Base-by-base conservation (phyloP, 768 basidiomycete species). In the Suillus hirtellus region DNA sequence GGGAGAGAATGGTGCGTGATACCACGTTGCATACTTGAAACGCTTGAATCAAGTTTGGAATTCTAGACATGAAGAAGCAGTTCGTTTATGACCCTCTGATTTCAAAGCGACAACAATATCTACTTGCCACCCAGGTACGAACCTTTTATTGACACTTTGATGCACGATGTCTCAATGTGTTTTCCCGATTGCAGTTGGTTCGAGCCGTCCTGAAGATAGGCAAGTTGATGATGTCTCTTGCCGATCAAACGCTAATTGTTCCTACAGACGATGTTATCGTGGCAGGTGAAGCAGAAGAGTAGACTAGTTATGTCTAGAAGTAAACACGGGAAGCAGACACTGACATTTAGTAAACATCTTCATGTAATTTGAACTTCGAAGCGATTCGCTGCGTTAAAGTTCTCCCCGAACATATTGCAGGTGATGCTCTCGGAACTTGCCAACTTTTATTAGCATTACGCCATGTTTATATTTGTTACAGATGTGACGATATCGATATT, bases 71-170 rank as follows among this genome's bases (percentile, higher is more conserved):
- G 96, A 96, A 91, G 82, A 84, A 89, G 72, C 96, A 98, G 74
- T 93, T 95, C 70, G 96, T 99, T 49, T 95, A 96, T 69, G 97
- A 99, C 72, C 96, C 97, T 35, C 79, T 98, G 67, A 97, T 99
- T 76, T 95, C 95, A 47, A 99, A 99, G 79, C 81, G 96, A 71
- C 96, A 98, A 73, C 96, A 99, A 72, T 97, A 95, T 78, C 79
- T 99, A 63, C 81, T 99, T 47, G 97, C 97, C n/a, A 98, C 96
- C 24, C 95, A 96, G 85, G 89, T 92, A 64, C 55, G 83, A 65
- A 3, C 10, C 10, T n/a, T 10, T 60, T 17, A 2, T 42, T 31
- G 11, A 3, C 17, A 1, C 1, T 37, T 24, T 43, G n/a, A 31
- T 49, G n/a, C 38, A n/a, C 34, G n/a, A 46, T 43, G 62, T 21